Conservation (phyloP, 139 green algal species). For the Chlamydomonas sphaeroides region DNA sequence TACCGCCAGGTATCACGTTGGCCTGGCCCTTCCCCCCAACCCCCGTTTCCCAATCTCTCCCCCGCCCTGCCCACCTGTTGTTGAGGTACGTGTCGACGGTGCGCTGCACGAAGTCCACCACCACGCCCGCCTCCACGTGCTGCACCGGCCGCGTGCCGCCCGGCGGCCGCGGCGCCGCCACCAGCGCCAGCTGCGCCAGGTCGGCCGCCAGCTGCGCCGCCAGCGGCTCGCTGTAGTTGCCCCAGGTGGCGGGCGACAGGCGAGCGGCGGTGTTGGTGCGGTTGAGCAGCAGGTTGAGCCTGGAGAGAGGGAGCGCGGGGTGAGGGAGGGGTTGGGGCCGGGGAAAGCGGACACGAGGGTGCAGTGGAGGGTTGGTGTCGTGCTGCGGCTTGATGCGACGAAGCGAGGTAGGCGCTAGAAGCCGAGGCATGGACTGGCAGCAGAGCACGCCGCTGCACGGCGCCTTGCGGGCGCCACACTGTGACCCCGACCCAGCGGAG, state of each 20-base stretch:
- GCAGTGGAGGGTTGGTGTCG: not conserved
- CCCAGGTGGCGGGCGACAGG: not conserved
- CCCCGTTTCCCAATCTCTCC: no score
- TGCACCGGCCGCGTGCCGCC: not conserved
- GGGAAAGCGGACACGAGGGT: not conserved
- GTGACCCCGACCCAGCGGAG: no score
- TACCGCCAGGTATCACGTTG: no score
- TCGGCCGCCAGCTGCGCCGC: not conserved
- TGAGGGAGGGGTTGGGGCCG: not conserved
- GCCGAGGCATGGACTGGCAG: not conserved
- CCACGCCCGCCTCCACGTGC: not conserved
- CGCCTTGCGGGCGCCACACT: not conserved
- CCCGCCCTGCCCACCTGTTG: no score
- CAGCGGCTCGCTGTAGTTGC: not conserved
- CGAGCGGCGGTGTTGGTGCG: not conserved
- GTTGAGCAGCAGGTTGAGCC: not conserved
- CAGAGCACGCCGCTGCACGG: no score
- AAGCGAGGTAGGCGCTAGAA: not conserved
- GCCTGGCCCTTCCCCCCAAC: no score
- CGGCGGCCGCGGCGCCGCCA: no score
- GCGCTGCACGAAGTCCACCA: not conserved
- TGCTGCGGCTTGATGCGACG: no score
- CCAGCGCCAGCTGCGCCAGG: not conserved
- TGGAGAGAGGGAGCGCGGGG: not conserved
- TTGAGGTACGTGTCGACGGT: not conserved